Evolutionary conservation across 371 early-diverging fungal species (phyloP), one percentile per base, ranked within the genome.

Genomic region (Apophysomyces elegans): DNA sequence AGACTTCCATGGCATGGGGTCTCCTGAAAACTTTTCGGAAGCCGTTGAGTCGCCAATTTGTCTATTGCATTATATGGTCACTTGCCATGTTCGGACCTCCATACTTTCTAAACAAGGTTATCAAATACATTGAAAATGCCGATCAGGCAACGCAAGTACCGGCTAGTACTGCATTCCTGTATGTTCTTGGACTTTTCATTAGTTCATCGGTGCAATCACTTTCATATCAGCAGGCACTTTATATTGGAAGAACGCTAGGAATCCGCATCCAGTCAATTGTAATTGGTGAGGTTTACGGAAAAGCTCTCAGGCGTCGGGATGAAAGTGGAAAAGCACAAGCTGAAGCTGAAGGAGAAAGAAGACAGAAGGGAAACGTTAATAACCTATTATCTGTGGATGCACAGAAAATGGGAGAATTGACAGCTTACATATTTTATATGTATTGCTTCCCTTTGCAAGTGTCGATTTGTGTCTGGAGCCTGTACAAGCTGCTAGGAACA

Each of bases 381-480:
- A 78, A 87, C 37, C 60, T 87, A 41, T 65, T 85, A 12, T 84
- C 87, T 5, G 87, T 87, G 5, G 87, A 87, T 61, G 74, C 86
- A 21, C 84, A 84, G 64, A 84, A 85, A 58, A 44, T 84, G n/a
- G 84, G 78, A 18, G 81, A 84, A 58, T 64, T 83, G 21, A 71
- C 72, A 54, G 84, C 85, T 1, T 87, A 87, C 37, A 60, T 84
- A 13, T 85, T 84, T 37, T 84, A 84, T 9, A 62, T 88, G 14
- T 90, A 90, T 61, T 81, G 83, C 9, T 79, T 78, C 43, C 89
- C 89, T 1, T 61, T 90, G 12, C 86, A 87, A 64, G 81, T 90
- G 32, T 32, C 77, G 2, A 60, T 90, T 35, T 87, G 90, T 26
- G 73, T 87, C 14, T 79, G 84, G 71, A 84, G 84, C 67, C 70